Evolutionary conservation across 257 asterid genomes (phyloP), one percentile per base, ranked within the genome.

Genomic region (Avicennia marina): DNA sequence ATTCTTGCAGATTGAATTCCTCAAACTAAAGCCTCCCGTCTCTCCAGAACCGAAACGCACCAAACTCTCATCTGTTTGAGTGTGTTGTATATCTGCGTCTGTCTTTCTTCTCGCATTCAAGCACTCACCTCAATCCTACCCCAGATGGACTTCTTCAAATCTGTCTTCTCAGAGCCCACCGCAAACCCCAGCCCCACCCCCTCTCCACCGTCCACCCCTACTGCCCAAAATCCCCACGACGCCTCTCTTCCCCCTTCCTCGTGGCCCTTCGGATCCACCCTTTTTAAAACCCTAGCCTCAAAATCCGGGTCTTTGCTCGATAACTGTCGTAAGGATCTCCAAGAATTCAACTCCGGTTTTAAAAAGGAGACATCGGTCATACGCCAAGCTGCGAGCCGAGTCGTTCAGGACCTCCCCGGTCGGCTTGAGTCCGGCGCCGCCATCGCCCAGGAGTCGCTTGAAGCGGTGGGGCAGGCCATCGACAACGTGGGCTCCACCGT

Each of bases 341-440:
- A 78, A n/a, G 90, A 88, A 38, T 85, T 91, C 77, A 77, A 85
- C 48, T 63, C 93, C 53, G 90, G 85, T 1, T 68, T 88, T 64
- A 73, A 70, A 42, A 69, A 60, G 52, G 96, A 91, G 75, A 88
- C 95, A 1, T 72, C 82, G 0, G 70, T 85, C 20, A 75, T 90
- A 21, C 94, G 87, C 62, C 71, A 83, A 73, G 90, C 69, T 48
- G 94, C 96, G 10, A 71, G 69, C 76, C 96, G 89, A 11, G 95
- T 82, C 52, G 94, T 90, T 4, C 68, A 66, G 15, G 84, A 84
- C 49, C 79, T 90, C 17, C 96, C 98, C 5, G 75, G 80, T 11
- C 80, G 87, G 44, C 79, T 90, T 29, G 95, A 90, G 68, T 75
- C 96, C 11, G 88, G 89, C 25, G 89, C 94, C 73, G 90, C 94